Base-by-base conservation (phyloP, 2,329 filamentous ascomycete genomes). In the Plectosphaerella plurivora region DNA sequence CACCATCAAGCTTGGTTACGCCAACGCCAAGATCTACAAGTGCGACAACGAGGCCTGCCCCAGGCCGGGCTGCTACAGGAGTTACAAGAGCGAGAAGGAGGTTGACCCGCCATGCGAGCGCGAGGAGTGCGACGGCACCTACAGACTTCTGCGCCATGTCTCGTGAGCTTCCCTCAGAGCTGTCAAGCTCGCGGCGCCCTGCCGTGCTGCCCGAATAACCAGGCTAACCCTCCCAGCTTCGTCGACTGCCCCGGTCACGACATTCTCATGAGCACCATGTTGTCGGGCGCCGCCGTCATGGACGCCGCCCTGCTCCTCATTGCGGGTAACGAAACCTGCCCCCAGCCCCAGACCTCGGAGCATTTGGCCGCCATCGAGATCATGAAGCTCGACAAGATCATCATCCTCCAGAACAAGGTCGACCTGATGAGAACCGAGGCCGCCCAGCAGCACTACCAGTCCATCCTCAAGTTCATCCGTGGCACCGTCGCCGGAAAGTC, bases 221-320 rank as follows among this genome's bases (percentile, higher is more conserved):
- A 14, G 20, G 58, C 64, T 69, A 53, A 70, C 54, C 18, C 36
- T 24, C 62, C 50, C 60, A 93, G 90, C 15, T 99, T 97, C 71
- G 94, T 97, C 62, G 94, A 97, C 74, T 97, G 94, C 81, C 94
- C 94, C 53, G 94, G 94, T 73, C 94, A 99, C 89, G 94, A 99
- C 77, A 99, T 99, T 91, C 92, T 99, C 72, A 99, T 99, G 94
- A 97, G 93, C 76, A 99, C 94, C 65, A 99, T 99, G 94, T 87
- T 99, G 81, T 99, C 94, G 68, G 94, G 94, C 67, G 94, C 94
- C 64, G 94, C 94, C 59, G 94, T 99, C 82, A 99, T 99, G 94
- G 94, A 99, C 74, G 94, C 94, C 59, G 94, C 94, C 16, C 83
- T 99, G 55, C 84, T 99, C 52, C 82, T 99, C 51, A 97, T 99